Base-by-base conservation (phyloP, 345 rosid genomes). In the Rhizophora mangle region DNA sequence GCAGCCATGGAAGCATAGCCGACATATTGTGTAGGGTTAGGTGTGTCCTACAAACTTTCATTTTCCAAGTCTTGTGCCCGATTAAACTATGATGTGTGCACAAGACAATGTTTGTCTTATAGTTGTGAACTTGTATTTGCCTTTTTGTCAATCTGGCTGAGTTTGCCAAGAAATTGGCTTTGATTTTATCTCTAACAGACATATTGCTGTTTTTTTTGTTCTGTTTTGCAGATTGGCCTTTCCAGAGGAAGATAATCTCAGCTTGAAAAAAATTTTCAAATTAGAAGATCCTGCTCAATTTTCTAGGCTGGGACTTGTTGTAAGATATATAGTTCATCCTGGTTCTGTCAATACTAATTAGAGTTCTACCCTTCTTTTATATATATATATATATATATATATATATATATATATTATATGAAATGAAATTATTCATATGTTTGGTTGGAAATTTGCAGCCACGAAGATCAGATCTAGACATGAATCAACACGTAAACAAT, bases 401-500 rank as follows among this genome's bases (percentile, higher is more conserved):
- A n/a, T 57, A 13, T 8, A 49, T 32, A 18, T n/a, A 10, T 6
- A 21, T 29, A 21, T 24, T 56, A 10, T 13, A 24, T 56, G 10
- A 56, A 56, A 56, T 3, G 30, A 56, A 13, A 51, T 57, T 32
- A 21, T 56, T 46, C 58, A 16, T 18, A 6, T 9, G 70, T 64
- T 61, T 71, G 21, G 61, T 1, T 53, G 55, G 19, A 57, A 66
- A 51, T 76, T 57, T 77, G 75, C 86, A 90, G 88, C 96, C 97
- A 1, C 79, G 96, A 81, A 83, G 95, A 87, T 90, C 93, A 62
- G 98, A 94, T 83, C 85, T 94, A 54, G 98, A 94, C 83, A 94
- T 94, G 98, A 94, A 94, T 75, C 97, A 94, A 69, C 97, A 91
- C 65, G 98, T 91, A 56, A 91, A 94, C 68, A 89, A 94, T 46